Percentiles rank a stretch among this genome's conserved stretches.
Evolutionary conservation across 2,329 filamentous ascomycete genomes (phyloP).

Genomic region (Calonectria hongkongensis): DNA sequence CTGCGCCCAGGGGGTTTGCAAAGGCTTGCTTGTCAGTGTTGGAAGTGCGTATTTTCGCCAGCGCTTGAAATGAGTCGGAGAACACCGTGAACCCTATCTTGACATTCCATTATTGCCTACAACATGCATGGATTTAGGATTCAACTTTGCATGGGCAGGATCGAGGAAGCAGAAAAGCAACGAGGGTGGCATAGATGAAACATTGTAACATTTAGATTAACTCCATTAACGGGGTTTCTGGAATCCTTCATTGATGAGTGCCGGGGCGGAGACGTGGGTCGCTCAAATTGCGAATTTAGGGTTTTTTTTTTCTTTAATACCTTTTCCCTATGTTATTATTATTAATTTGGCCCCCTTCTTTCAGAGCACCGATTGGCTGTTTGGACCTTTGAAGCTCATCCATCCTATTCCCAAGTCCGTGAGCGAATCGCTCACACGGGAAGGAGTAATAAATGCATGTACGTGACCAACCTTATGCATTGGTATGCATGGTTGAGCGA

Average conservation of each 20-base stretch:
- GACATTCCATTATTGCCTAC: background rate
- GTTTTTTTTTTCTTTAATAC: background rate
- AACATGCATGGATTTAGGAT: conserved; percentile 9
- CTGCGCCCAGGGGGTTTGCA: conserved; percentile 36
- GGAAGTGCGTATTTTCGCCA: conserved; percentile 14
- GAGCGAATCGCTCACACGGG: conserved; percentile 25
- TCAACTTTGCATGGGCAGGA: conserved; percentile 12
- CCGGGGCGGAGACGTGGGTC: conserved; percentile 36
- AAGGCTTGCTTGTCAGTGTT: conserved; percentile 8
- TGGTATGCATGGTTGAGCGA: conserved; percentile 15
- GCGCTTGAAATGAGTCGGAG: conserved; percentile 15
- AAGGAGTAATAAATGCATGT: conserved; percentile 41
- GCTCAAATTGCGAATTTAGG: background rate
- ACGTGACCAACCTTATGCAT: conserved; percentile 37
- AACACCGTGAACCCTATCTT: conserved; percentile 10
- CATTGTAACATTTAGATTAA: conserved; percentile 39
- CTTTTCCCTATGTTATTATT: no score
- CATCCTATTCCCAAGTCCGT: conserved; percentile 10
- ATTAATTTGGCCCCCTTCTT: no score
- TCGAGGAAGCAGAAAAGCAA: conserved; percentile 24
- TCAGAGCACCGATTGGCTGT: background rate
- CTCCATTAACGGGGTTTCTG: conserved; percentile 42
- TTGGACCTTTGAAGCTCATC: conserved; percentile 20
- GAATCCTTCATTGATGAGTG: conserved; percentile 44
- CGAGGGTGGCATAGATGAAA: conserved; percentile 23